Base-by-base conservation (phyloP, 345 rosid genomes). In the Laguncularia racemosa region DNA sequence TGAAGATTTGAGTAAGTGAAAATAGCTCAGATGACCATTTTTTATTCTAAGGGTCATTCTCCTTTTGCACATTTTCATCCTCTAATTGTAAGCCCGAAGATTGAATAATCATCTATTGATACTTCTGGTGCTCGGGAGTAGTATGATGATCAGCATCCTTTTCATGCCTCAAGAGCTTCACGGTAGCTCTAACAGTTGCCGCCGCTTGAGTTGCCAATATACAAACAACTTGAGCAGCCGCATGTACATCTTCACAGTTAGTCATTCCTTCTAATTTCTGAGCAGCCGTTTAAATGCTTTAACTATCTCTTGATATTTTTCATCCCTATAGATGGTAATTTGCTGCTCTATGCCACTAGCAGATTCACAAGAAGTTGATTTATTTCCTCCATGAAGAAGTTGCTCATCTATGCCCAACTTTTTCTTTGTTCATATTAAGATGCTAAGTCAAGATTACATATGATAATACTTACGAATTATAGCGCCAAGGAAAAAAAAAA, bases 171-270 rank as follows among this genome's bases (percentile, higher is more conserved):
- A 74, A 72, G 67, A 82, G 87, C 40, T 73, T 66, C 20, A 73
- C 46, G 15, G 80, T 76, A 14, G 80, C 78, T 67, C 72, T 70
- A 38, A 78, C 80, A 47, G 78, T 77, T 14, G 21, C 74, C 4
- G 84, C 86, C 12, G 84, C 79, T 58, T 67, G 59, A 58, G 72
- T 69, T n/a, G 77, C 81, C 44, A 82, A 62, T 67, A 65, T 51
- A 46, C 68, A 74, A 48, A 81, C 84, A 50, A 70, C 80, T 44
- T 46, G 66, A 20, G 78, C 81, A 51, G 84, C 80, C 18, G 60
- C 67, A 12, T 61, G 64, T 15, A 48, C 78, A 57, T 76, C 71
- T 55, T 50, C 62, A 46, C 72, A 67, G 44, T 68, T 58, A 33
- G 46, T 67, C 53, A 47, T 56, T 33, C 40, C 40, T 33, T 33